Percentiles rank a stretch among this genome's conserved stretches.
phyloP scores from a whole-genome alignment of 768 basidiomycete genomes.

The Hypsizygus marmoreus region DNA sequence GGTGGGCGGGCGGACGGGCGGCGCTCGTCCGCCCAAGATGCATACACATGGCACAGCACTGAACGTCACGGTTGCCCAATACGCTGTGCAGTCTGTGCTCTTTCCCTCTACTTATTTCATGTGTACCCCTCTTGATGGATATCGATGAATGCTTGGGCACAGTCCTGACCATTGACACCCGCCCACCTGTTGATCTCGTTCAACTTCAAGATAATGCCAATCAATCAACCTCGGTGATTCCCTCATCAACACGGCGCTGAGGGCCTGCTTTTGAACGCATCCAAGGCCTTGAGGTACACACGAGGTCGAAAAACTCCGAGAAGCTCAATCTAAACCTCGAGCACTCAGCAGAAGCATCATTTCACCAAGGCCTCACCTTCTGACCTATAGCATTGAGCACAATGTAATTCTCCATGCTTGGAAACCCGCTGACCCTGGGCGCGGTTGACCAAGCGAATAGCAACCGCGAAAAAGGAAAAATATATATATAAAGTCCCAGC shows the following conservation, averaged over 20 bases:
- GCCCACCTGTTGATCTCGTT: not conserved
- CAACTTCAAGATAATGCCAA: not conserved
- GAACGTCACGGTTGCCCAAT: no score
- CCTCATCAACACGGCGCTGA: not conserved
- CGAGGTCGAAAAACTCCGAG: conserved; percentile 5
- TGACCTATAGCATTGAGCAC: not conserved
- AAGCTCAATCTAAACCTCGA: not conserved
- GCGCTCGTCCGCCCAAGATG: no score
- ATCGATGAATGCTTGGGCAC: not conserved
- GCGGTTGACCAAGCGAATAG: not conserved
- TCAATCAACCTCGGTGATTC: not conserved
- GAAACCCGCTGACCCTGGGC: conserved; percentile 9
- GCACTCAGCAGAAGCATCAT: not conserved
- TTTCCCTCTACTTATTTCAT: no score
- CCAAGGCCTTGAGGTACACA: conserved; percentile 11
- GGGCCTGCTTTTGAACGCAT: conserved; percentile 4
- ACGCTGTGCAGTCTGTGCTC: no score
- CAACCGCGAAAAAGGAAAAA: not conserved
- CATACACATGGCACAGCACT: no score
- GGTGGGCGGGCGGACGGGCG: no score
- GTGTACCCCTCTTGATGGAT: no score
- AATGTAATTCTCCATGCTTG: conserved; percentile 1
- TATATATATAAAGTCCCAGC: not conserved
- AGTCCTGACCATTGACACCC: not conserved
- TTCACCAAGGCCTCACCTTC: not conserved